Base-by-base conservation (phyloP, 306 rosid genomes). In the Purshia tridentata region DNA sequence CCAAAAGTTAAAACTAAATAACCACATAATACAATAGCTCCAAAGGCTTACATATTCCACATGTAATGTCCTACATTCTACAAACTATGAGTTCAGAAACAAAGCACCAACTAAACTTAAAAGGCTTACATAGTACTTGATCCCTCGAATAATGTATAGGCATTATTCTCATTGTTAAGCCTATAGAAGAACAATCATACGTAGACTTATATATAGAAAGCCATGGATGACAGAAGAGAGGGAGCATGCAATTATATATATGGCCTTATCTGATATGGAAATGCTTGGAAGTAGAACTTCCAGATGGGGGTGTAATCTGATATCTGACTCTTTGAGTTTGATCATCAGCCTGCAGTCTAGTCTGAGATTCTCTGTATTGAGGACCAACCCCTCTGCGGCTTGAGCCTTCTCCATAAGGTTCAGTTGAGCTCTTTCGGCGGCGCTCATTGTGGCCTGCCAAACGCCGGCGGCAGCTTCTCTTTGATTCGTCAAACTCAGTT, bases 381-480 rank as follows among this genome's bases (percentile, higher is more conserved):
- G 41, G 63, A 54, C 20, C 51, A 23, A 44, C 39, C 51, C 45
- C 80, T 75, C 72, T 72, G n/a, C 81, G 67, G 77, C 76, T 67
- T 1, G 89, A 74, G 73, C 85, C 79, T 60, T 90, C 97, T 55
- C 77, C 93, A 39, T 70, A 78, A 63, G 73, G 74, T 63, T 88
- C 91, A 4, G 48, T 61, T 9, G 75, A 20, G 77, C 76, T 83
- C 78, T 86, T 93, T 70, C 97, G 81, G 65, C 97, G 92, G 16
- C 97, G 75, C 81, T 93, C 96, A 5, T 93, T 93, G 77, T 93
- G 98, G 29, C 92, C 90, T 0, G 96, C 96, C 78, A 93, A 74
- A 65, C 97, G 91, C 72, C 88, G 73, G 18, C 98, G 88, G 64
- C 98, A 93, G 75, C 98, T 93, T 75, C 98, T 82, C 82, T 93